Percentiles rank a stretch among this genome's conserved stretches.
These are phyloP conservation scores for Tricholoma matsutake DNA, from an alignment of 768 basidiomycete genomes.

Conservation along the genomic window DNA sequence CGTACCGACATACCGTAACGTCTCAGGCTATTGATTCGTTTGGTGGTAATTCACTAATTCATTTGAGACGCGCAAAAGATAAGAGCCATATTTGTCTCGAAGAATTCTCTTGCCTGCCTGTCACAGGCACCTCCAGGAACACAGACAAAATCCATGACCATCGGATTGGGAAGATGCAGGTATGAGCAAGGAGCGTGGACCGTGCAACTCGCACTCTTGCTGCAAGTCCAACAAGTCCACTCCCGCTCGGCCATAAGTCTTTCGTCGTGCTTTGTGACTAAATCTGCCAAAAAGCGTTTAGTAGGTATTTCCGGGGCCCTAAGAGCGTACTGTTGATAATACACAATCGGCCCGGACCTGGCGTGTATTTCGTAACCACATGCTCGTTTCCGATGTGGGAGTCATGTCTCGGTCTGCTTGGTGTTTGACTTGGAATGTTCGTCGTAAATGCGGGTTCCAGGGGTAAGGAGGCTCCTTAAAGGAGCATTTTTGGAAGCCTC, in stretches of 20 bases:
- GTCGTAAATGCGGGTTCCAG: no score
- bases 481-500: no score
- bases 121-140: background rate
- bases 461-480: no score
- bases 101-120: background rate
- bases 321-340: background rate
- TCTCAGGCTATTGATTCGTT: no score
- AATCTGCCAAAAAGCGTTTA: slow-evolving; percentile 1
- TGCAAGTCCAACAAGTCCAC: slow-evolving; percentile 8
- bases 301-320: background rate
- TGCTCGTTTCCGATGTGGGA: no score
- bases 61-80: no score
- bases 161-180: slow-evolving; percentile 5
- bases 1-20: no score
- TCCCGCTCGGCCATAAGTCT: slow-evolving; percentile 3
- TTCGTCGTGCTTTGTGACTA: slow-evolving; percentile 5
- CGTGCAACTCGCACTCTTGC: slow-evolving; percentile 1
- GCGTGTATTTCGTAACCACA: background rate
- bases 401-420: no score
- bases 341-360: background rate
- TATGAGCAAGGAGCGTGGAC: slow-evolving; percentile 7
- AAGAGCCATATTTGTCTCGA: no score
- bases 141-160: slow-evolving; percentile 11
- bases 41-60: no score
- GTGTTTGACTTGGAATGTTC: no score